Evolutionary conservation across 1,139 yeast genomes (phyloP).

Genomic region (Kodamaea arcana): DNA sequence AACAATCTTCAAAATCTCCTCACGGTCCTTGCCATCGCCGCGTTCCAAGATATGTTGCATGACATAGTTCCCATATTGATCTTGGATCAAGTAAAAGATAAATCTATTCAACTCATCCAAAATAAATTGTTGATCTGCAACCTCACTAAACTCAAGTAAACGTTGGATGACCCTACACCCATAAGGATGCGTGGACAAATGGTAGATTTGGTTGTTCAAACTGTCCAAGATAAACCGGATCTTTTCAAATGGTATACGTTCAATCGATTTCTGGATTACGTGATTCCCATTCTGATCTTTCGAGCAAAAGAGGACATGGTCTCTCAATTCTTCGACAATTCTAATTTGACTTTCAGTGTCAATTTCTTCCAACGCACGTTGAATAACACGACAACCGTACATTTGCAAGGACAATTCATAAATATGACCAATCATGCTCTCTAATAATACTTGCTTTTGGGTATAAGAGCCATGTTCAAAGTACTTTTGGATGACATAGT

Average conservation of each 20-base stretch:
- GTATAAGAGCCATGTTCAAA: constrained; percentile 76
- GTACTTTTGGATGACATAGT: constrained; percentile 92
- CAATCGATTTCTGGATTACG: constrained; percentile 93
- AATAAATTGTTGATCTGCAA: constrained; percentile 59
- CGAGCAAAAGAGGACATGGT: constrained; percentile 71
- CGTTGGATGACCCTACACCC: constrained; percentile 97
- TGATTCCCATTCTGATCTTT: constrained; percentile 98
- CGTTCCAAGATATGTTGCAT: constrained; percentile 91
- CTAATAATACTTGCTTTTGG: constrained; percentile 69
- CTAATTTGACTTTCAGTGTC: constrained; percentile 63
- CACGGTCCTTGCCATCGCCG: constrained; percentile 51
- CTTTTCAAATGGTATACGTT: constrained; percentile 69
- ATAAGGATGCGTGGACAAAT: constrained; percentile 90
- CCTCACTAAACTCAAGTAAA: constrained; percentile 69
- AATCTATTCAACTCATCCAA: constrained; percentile 69
- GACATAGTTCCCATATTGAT: constrained; percentile 96
- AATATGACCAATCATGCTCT: constrained; percentile 73
- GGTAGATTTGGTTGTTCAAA: constrained; percentile 75
- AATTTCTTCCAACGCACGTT: constrained; percentile 81
- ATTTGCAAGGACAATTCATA: constrained; percentile 79
- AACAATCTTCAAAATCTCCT: constrained; percentile 38
- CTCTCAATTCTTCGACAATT: constrained; percentile 68
- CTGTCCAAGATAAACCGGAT: constrained; percentile 72
- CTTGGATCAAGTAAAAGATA: constrained; percentile 78
- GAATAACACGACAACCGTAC: constrained; percentile 98